Conservation (phyloP, 495 filamentous ascomycete species). For the Neohortaea acidophila region DNA sequence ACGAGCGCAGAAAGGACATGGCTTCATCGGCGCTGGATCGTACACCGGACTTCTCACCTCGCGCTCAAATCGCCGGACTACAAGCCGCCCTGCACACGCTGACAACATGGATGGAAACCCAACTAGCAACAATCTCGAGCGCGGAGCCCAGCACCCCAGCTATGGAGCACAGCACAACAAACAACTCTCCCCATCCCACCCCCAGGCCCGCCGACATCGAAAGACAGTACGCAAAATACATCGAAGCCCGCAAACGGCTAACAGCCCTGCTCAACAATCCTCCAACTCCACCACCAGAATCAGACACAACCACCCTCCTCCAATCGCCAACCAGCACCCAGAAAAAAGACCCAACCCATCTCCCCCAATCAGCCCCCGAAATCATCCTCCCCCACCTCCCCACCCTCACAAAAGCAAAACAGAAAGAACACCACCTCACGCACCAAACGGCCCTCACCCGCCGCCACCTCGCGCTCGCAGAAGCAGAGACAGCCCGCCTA, state of each 20-base stretch:
- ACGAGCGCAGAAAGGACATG: background rate
- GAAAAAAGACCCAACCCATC: background rate
- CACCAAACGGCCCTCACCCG: slow-evolving; percentile 13
- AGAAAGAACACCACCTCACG: slow-evolving; percentile 6
- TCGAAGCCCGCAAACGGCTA: slow-evolving; percentile 5
- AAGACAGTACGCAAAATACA: slow-evolving; percentile 10
- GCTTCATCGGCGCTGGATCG: background rate
- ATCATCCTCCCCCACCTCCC: slow-evolving; percentile 10
- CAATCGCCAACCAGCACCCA: background rate
- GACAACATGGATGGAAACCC: slow-evolving; percentile 24
- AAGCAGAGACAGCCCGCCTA: slow-evolving; percentile 12
- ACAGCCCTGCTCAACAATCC: slow-evolving; percentile 1
- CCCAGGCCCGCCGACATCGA: slow-evolving; percentile 2
- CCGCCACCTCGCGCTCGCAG: slow-evolving; percentile 19
- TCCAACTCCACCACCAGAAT: background rate
- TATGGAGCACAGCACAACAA: background rate
- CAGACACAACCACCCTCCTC: background rate
- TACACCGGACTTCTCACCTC: background rate
- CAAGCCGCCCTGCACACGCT: slow-evolving; percentile 22
- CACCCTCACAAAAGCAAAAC: slow-evolving; percentile 5
- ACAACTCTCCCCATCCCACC: background rate
- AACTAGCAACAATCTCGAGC: slow-evolving; percentile 20
- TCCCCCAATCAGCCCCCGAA: background rate
- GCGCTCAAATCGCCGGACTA: slow-evolving; percentile 20
- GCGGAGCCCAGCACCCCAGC: slow-evolving; percentile 4